A percentile compares a stretch with the other conserved stretches of the same genome.
phyloP scores from a whole-genome alignment of 129 eudicot species.

The Gnaphalium uliginosum region DNA sequence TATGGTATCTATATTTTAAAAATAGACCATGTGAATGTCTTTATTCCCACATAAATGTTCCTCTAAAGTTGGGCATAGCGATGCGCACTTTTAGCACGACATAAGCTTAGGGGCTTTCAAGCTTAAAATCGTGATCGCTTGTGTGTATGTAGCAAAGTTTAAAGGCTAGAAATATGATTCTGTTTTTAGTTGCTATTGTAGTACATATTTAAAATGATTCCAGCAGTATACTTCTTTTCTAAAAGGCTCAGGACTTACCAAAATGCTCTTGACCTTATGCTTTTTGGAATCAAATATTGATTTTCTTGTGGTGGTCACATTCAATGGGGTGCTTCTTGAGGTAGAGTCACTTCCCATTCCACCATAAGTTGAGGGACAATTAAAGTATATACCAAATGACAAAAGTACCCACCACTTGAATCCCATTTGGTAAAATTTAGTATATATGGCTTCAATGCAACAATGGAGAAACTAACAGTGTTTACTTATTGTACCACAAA shows the following conservation, averaged over 20 bases:
- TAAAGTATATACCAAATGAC: conserved; percentile 35
- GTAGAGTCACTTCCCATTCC: conserved; percentile 3
- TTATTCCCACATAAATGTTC: neutral
- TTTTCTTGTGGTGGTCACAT: conserved; percentile 28
- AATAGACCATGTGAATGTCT: neutral
- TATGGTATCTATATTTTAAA: neutral
- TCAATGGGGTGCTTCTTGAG: conserved; percentile 19
- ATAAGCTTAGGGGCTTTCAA: neutral
- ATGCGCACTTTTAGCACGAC: too few relatives aligned
- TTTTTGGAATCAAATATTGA: conserved; percentile 22
- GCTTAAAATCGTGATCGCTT: neutral
- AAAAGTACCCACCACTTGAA: conserved; percentile 31
- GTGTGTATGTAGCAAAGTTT: neutral
- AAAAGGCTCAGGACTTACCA: conserved; percentile 32
- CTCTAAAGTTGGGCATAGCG: too few relatives aligned
- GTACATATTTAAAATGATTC: neutral
- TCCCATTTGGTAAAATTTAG: conserved; percentile 32
- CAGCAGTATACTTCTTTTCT: neutral
- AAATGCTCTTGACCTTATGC: conserved; percentile 42
- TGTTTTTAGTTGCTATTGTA: neutral
- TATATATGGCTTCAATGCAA: neutral
- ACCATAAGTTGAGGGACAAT: conserved; percentile 12
- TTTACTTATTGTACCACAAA: neutral
- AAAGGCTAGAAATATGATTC: neutral
- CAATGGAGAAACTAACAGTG: neutral